Base-by-base conservation (phyloP, 176 grass and related monocot genomes). In the Oryza meyeriana region DNA sequence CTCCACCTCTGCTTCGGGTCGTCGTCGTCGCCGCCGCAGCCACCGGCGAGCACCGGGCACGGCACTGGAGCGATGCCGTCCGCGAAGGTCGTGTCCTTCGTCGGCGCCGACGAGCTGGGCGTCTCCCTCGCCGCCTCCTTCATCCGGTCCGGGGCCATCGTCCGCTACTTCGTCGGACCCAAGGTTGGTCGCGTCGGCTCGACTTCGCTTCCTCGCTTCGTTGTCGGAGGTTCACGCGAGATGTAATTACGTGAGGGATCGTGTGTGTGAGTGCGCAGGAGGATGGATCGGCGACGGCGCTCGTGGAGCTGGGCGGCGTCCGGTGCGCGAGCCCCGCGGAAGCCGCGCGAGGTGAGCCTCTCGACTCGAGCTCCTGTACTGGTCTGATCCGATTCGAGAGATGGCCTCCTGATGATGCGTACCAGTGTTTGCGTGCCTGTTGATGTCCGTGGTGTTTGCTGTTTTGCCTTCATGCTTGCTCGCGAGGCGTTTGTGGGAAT, bases 61-160 rank as follows among this genome's bases (percentile, higher is more conserved):
- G 40, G 42, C 75, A 35, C 74, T 61, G 65, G 74, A 42, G 82
- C 76, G 74, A 88, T 84, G 87, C 64, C 82, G 59, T 41, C 67
- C 24, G 17, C 52, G 28, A 55, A 8, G 8, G 64, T 80, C 42
- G 94, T 97, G 18, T 83, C 89, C 13, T 97, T 97, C 87, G 34
- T 97, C 38, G 89, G 94, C 24, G 83, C 85, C 38, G 89, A 92
- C 44, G 83, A 83, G 34, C 85, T 85, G 47, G 45, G 76, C 63
- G 30, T 83, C 24, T 32, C 77, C 76, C 86, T 97, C 57, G 94
- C 89, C 7, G 87, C 87, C 26, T 86, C 87, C 26, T 87, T 97
- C 68, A 29, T 90, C 89, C 85, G 79, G 75, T 85, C 89, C 58
- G 92, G 94, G 36, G 89, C 84, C 45, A 66, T 76, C 61, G 85